Conservation (phyloP, 257 asterid species). For the Solanum sitiens region DNA sequence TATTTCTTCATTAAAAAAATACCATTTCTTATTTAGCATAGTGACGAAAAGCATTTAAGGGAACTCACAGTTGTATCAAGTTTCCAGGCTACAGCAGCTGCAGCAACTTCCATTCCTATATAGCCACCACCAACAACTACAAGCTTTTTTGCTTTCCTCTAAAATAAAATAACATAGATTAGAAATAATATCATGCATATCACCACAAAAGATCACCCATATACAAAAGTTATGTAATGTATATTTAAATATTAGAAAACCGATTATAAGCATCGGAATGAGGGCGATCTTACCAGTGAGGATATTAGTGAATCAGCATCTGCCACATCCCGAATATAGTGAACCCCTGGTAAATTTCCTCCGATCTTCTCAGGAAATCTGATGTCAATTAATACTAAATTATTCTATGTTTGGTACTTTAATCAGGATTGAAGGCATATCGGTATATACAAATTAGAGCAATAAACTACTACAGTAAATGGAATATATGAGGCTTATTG, state of each 20-base stretch:
- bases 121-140: conserved; percentile 97
- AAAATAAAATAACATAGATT: neutral
- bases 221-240: neutral
- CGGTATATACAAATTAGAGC: neutral
- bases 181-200: neutral
- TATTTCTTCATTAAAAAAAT: neutral
- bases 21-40: neutral
- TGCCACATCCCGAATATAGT: conserved; percentile 84
- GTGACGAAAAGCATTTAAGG: neutral
- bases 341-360: conserved; percentile 84
- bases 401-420: neutral
- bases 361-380: conserved; percentile 95
- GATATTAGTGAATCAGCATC: conserved; percentile 90
- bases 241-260: neutral
- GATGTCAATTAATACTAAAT: conserved; percentile 7
- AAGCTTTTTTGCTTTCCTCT: conserved; percentile 82
- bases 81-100: conserved; percentile 92
- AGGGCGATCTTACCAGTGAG: conserved; percentile 42
- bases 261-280: neutral
- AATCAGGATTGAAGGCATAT: neutral
- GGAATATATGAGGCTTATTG: neutral
- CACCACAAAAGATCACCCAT: neutral
- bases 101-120: conserved; percentile 99
- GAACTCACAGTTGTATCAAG: conserved; percentile 84
- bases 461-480: neutral